A percentile compares a stretch with the other conserved stretches of the same genome.
These are phyloP conservation scores for Acanthamoeba royreba DNA, from an alignment of 208 protist species.

Conservation along the genomic window DNA sequence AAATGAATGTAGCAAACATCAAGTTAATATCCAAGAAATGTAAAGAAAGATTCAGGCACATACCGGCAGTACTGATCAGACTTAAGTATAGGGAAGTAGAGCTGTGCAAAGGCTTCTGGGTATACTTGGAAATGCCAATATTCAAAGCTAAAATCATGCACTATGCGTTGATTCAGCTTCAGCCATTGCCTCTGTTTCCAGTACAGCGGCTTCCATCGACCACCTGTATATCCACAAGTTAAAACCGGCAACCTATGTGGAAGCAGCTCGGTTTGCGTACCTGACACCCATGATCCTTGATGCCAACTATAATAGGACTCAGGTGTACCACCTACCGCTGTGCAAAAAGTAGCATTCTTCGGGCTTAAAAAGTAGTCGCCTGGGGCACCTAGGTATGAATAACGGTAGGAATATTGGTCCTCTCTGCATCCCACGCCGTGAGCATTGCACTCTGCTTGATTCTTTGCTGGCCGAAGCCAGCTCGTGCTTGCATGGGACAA, in stretches of 20 bases:
- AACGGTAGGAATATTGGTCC: background rate
- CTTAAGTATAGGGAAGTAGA: slow-evolving; percentile 17
- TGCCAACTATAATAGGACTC: background rate
- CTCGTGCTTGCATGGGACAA: background rate
- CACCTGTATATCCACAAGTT: background rate
- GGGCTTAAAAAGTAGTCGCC: background rate
- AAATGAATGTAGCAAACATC: too few species aligned
- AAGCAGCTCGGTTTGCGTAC: background rate
- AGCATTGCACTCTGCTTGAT: background rate
- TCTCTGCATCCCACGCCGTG: background rate
- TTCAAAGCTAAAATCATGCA: background rate
- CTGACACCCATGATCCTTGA: background rate
- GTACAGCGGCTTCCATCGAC: background rate
- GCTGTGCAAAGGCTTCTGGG: background rate
- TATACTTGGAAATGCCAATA: background rate
- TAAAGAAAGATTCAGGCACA: too few species aligned
- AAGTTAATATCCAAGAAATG: too few species aligned
- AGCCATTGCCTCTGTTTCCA: background rate
- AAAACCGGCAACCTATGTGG: background rate
- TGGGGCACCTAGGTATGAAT: background rate
- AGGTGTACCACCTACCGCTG: background rate
- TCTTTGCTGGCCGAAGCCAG: background rate
- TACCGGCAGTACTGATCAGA: slow-evolving; percentile 5
- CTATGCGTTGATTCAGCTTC: background rate
- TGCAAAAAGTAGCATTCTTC: background rate